Conservation (phyloP, 208 protist species). For the Trypanosoma mega region DNA sequence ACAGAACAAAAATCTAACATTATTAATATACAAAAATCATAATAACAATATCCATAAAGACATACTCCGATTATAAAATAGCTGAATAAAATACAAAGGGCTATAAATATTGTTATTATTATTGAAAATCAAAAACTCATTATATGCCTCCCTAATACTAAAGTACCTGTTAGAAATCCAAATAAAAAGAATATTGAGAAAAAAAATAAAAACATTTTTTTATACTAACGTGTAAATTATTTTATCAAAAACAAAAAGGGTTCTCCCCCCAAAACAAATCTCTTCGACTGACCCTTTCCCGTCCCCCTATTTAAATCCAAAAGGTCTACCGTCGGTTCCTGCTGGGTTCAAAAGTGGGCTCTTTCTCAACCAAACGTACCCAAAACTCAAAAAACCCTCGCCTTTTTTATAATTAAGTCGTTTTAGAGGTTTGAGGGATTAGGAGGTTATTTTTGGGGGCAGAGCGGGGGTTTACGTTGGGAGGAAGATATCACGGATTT, state of each 20-base stretch:
- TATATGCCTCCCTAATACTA: constrained; percentile 34
- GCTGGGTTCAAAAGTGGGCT: constrained; percentile 51
- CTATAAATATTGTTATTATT: constrained; percentile 45
- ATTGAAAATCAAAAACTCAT: constrained; percentile 43
- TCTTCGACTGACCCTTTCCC: constrained; percentile 22
- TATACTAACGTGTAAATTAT: constrained; percentile 27
- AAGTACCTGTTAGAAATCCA: constrained; percentile 26
- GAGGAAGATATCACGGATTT: constrained; percentile 27
- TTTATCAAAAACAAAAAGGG: constrained; percentile 24
- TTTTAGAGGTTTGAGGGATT: constrained; percentile 11
- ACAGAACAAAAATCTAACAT: constrained; percentile 68
- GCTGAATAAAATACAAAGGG: constrained; percentile 46
- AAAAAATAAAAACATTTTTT: constrained; percentile 68
- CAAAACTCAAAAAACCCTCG: constrained; percentile 40
- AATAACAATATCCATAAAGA: constrained; percentile 78
- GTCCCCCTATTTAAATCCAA: constrained; percentile 33
- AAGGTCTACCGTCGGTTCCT: constrained; percentile 24
- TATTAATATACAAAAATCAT: constrained; percentile 78
- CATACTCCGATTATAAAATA: constrained; percentile 68
- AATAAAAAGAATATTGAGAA: constrained; percentile 53
- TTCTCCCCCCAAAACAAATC: constrained; percentile 25
- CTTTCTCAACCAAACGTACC: constrained; percentile 34
- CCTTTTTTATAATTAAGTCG: constrained; percentile 24
- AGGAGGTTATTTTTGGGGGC: constrained; percentile 17
- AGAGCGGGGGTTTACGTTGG: constrained; percentile 16